phyloP scores from a whole-genome alignment of 805 yeast species.

The Diddensiella transvaalensis region DNA sequence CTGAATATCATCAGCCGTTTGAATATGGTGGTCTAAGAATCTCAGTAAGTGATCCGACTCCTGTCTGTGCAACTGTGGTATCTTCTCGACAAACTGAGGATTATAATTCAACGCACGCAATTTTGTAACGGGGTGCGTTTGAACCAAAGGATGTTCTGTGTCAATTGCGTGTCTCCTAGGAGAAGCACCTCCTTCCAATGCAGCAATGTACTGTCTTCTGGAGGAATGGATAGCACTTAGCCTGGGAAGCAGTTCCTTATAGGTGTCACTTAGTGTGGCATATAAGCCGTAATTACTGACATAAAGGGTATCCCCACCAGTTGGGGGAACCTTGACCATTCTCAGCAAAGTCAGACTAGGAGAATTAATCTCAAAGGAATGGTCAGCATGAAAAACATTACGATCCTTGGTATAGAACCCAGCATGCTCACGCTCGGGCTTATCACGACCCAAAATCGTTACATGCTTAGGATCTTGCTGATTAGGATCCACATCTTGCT shows the following conservation, averaged over 20 bases:
- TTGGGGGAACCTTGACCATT: conserved; percentile 55
- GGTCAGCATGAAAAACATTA: conserved; percentile 66
- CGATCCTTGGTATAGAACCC: conserved; percentile 24
- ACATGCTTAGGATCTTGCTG: conserved; percentile 53
- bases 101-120: conserved; percentile 55
- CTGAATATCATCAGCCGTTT: conserved; percentile 39
- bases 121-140: conserved; percentile 64
- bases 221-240: conserved; percentile 69
- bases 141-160: conserved; percentile 51
- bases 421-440: conserved; percentile 12
- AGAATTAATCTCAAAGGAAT: conserved; percentile 69
- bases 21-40: conserved; percentile 44
- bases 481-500: conserved; percentile 27
- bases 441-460: conserved; percentile 48
- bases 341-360: conserved; percentile 67
- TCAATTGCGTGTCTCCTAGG: conserved; percentile 47
- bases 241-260: conserved; percentile 45
- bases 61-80: conserved; percentile 67
- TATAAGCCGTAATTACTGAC: conserved; percentile 52
- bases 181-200: conserved; percentile 36
- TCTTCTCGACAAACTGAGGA: conserved; percentile 54
- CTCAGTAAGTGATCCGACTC: conserved; percentile 61
- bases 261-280: conserved; percentile 47
- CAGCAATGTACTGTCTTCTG: conserved; percentile 16
- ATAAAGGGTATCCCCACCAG: conserved; percentile 53